Percentiles rank a stretch among this genome's conserved stretches.
These are phyloP conservation scores for Ascochyta fabae DNA, from an alignment of 2,329 filamentous ascomycete genomes.

Conservation along the genomic window DNA sequence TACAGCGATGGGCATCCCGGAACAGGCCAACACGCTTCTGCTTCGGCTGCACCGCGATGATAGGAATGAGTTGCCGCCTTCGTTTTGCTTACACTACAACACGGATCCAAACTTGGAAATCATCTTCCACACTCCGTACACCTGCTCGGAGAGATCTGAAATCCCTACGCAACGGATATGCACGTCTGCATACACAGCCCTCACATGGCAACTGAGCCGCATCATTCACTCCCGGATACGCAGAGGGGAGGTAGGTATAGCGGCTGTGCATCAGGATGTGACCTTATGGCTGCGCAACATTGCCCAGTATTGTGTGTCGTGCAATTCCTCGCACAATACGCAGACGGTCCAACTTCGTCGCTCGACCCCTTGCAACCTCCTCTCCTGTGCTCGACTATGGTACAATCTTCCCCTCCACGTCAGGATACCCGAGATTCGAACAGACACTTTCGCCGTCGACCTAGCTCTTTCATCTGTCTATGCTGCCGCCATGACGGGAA, in stretches of 20 bases:
- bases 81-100: conserved; percentile 42
- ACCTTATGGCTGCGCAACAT: conserved; percentile 8
- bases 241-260: conserved; percentile 13
- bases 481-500: conserved; percentile 28
- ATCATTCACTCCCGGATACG: conserved; percentile 25
- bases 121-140: conserved; percentile 29
- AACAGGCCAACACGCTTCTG: conserved; percentile 28
- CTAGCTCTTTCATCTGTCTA: conserved; percentile 37
- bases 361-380: conserved; percentile 28
- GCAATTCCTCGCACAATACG: conserved; percentile 26
- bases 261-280: conserved; percentile 21
- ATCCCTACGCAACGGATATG: conserved; percentile 31
- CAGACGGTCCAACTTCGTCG: conserved; percentile 27
- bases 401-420: conserved; percentile 34
- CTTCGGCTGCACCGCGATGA: conserved; percentile 32
- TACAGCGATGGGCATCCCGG: conserved; percentile 33
- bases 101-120: conserved; percentile 24
- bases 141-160: conserved; percentile 16
- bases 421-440: conserved; percentile 39
- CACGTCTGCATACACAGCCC: conserved; percentile 18
- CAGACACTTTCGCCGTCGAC: conserved; percentile 40
- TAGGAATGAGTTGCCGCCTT: conserved; percentile 10
- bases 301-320: conserved; percentile 32
- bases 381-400: conserved; percentile 32
- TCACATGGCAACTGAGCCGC: conserved; percentile 37